Percentiles rank a stretch among this genome's conserved stretches.
Conservation (phyloP, 2,329 filamentous ascomycete species). For the Aspergillus brunneoviolaceus region DNA sequence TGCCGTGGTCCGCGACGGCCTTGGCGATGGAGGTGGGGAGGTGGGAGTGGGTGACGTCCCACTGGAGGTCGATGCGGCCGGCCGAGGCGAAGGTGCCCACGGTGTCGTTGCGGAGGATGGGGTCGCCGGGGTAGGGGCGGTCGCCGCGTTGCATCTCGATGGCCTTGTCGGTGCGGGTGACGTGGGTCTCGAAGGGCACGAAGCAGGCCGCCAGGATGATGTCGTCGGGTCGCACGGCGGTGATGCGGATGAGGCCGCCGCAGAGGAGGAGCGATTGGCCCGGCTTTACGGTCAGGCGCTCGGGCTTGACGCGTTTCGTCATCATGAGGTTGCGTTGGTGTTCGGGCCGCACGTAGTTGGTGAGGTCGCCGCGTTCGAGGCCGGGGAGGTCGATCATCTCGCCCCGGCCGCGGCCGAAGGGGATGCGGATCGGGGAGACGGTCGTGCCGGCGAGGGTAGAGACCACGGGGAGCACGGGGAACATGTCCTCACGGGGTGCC, state of each 20-base stretch:
- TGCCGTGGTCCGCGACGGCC: constrained; percentile 64
- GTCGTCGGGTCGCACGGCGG: constrained; percentile 64
- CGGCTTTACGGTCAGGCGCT: constrained; percentile 70
- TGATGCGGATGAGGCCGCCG: constrained; percentile 84
- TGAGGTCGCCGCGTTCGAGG: constrained; percentile 70
- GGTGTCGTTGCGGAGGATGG: constrained; percentile 61
- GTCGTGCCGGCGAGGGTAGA: constrained; percentile 90
- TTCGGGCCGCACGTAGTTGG: constrained; percentile 66
- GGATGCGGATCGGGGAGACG: constrained; percentile 88
- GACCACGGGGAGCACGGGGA: constrained; percentile 80
- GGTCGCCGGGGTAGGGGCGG: constrained; percentile 59
- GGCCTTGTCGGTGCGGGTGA: constrained; percentile 79
- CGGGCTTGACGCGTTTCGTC: constrained; percentile 70
- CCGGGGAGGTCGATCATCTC: constrained; percentile 94
- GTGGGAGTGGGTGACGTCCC: constrained; percentile 80
- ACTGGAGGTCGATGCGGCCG: constrained; percentile 70
- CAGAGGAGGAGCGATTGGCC: constrained; percentile 80
- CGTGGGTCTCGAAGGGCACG: constrained; percentile 71
- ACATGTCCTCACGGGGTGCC: constrained; percentile 68
- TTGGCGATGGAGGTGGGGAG: constrained; percentile 71
- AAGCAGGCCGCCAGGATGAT: constrained; percentile 83
- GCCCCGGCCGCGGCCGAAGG: constrained; percentile 80
- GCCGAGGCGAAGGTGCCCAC: constrained; percentile 65
- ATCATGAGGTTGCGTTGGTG: constrained; percentile 72
- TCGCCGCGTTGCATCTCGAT: constrained; percentile 67